Evolutionary conservation across 2,329 filamentous ascomycete genomes (phyloP).

Genomic region (Pseudopyricularia cyperi): DNA sequence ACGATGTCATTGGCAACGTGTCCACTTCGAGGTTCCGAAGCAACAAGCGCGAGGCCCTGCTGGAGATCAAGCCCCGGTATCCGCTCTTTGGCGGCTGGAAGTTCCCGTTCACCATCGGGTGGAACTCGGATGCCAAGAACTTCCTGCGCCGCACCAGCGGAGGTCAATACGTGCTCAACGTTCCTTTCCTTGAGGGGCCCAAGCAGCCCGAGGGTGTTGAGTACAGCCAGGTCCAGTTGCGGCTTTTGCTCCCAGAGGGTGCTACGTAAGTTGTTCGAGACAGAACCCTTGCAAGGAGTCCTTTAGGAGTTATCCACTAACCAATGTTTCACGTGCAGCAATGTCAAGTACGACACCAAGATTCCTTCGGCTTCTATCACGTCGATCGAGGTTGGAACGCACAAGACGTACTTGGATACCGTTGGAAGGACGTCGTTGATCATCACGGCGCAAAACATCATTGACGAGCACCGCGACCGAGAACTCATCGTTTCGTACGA

Average conservation of each 20-base stretch:
- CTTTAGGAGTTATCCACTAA: constrained; percentile 24
- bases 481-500: constrained; percentile 82
- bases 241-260: constrained; percentile 82
- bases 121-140: constrained; percentile 74
- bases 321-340: constrained; percentile 33
- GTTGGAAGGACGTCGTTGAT: constrained; percentile 72
- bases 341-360: constrained; percentile 63
- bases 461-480: constrained; percentile 78
- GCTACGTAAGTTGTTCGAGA: constrained; percentile 49
- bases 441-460: constrained; percentile 72
- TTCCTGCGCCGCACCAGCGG: constrained; percentile 57
- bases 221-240: constrained; percentile 69
- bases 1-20: constrained; percentile 91
- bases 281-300: no score
- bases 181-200: constrained; percentile 88
- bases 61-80: constrained; percentile 88
- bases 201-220: constrained; percentile 74
- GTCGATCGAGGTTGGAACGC: constrained; percentile 43
- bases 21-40: constrained; percentile 82
- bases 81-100: constrained; percentile 98
- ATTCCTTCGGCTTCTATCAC: constrained; percentile 53
- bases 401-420: constrained; percentile 90
- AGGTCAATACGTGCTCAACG: constrained; percentile 71
- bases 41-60: constrained; percentile 61
- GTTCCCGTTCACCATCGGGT: constrained; percentile 92